Percentiles rank a stretch among this genome's conserved stretches.
These are phyloP conservation scores for Pseudogymnoascus sp. DNA, from an alignment of 2,329 filamentous ascomycete genomes.

Conservation along the genomic window DNA sequence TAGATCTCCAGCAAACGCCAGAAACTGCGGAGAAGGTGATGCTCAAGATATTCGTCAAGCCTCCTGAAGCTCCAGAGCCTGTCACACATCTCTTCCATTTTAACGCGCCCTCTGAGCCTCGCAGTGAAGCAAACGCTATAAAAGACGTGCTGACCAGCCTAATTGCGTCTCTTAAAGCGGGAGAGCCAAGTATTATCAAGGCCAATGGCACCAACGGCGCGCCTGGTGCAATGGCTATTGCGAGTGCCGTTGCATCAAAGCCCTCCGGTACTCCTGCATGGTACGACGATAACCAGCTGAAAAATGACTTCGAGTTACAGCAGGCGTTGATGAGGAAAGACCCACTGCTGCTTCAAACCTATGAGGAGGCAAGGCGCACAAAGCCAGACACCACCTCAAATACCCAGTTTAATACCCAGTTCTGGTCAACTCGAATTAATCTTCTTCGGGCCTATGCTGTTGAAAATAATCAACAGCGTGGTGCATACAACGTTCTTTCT, in stretches of 20 bases:
- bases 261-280: slow-evolving; percentile 43
- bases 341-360: slow-evolving; percentile 67
- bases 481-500: slow-evolving; percentile 88
- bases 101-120: slow-evolving; percentile 66
- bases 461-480: slow-evolving; percentile 76
- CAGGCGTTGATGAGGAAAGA: slow-evolving; percentile 82
- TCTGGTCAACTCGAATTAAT: slow-evolving; percentile 86
- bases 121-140: slow-evolving; percentile 75
- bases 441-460: slow-evolving; percentile 85
- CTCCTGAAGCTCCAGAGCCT: slow-evolving; percentile 49
- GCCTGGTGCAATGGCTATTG: slow-evolving; percentile 70
- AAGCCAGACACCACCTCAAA: slow-evolving; percentile 80
- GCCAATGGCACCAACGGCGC: slow-evolving; percentile 37
- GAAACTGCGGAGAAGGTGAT: slow-evolving; percentile 84
- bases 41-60: slow-evolving; percentile 80
- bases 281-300: slow-evolving; percentile 75
- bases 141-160: slow-evolving; percentile 73
- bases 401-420: slow-evolving; percentile 78
- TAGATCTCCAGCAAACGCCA: slow-evolving; percentile 92
- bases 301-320: slow-evolving; percentile 72
- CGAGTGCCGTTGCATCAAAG: slow-evolving; percentile 56
- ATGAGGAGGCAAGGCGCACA: slow-evolving; percentile 72
- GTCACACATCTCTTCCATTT: slow-evolving; percentile 82
- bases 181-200: slow-evolving; percentile 44
- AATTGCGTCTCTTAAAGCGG: slow-evolving; percentile 61